These are phyloP conservation scores for Aspergillus ochraceus DNA, from an alignment of 2,329 filamentous ascomycete species.

Conservation along the genomic window DNA sequence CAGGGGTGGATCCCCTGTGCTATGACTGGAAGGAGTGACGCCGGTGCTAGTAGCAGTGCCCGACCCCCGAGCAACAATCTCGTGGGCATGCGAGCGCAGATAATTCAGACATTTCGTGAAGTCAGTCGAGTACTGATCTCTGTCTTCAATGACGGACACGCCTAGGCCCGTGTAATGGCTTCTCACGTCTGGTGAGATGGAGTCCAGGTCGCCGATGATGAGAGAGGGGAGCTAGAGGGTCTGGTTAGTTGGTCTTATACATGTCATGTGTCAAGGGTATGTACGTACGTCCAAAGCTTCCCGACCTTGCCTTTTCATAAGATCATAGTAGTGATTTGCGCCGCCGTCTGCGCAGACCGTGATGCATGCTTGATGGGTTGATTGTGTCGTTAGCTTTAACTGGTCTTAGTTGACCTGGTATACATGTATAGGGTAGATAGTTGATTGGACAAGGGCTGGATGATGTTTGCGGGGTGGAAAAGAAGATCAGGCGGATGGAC, in stretches of 20 bases:
- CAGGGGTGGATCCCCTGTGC: slow-evolving; percentile 26
- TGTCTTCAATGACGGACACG: slow-evolving; percentile 66
- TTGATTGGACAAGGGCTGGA: neutral
- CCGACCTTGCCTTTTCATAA: slow-evolving; percentile 36
- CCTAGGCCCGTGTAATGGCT: slow-evolving; percentile 64
- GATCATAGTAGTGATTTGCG: slow-evolving; percentile 71
- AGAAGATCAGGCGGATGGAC: neutral
- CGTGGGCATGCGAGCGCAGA: slow-evolving; percentile 45
- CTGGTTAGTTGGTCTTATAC: slow-evolving; percentile 1
- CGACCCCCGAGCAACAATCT: slow-evolving; percentile 21
- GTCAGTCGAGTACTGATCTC: slow-evolving; percentile 87
- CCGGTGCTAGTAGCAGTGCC: slow-evolving; percentile 1
- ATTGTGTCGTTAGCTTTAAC: neutral
- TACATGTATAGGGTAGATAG: neutral
- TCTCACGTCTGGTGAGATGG: slow-evolving; percentile 63
- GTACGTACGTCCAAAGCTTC: slow-evolving; percentile 35
- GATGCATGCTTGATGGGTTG: slow-evolving; percentile 53
- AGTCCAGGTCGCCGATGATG: slow-evolving; percentile 92
- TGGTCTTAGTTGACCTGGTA: neutral
- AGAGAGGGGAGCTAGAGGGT: slow-evolving; percentile 57
- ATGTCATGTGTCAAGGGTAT: neutral
- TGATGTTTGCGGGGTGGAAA: neutral
- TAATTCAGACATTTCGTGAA: slow-evolving; percentile 78
- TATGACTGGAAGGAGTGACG: no score
- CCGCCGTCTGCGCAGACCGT: slow-evolving; percentile 88